Percentiles rank a stretch among this genome's conserved stretches.
phyloP scores from a whole-genome alignment of 176 grass and related monocot species.

The Bromus sterilis region DNA sequence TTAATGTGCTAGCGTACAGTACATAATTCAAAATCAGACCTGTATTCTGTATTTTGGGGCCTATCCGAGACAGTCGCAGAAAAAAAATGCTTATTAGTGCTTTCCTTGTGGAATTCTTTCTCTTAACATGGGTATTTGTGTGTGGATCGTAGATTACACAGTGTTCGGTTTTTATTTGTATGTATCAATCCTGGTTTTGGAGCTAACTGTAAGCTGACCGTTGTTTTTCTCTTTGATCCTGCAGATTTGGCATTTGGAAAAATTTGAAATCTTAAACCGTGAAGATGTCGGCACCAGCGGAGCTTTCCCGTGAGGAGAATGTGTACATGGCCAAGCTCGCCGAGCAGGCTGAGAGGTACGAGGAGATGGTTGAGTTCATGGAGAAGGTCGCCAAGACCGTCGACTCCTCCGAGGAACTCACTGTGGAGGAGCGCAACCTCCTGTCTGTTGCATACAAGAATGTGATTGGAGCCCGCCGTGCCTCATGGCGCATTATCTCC shows the following conservation, averaged over 20 bases:
- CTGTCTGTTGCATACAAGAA: slow-evolving; percentile 91
- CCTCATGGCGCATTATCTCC: slow-evolving; percentile 84
- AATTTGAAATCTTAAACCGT: background rate
- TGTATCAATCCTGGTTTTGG: background rate
- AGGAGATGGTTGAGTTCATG: slow-evolving; percentile 97
- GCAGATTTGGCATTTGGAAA: slow-evolving; percentile 17
- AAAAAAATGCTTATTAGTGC: no score
- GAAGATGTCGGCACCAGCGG: slow-evolving; percentile 54
- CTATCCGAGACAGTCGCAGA: background rate
- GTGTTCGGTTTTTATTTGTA: background rate
- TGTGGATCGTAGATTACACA: background rate
- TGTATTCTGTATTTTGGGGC: background rate
- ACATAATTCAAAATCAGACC: background rate
- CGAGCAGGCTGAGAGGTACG: slow-evolving; percentile 79
- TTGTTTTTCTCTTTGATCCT: background rate
- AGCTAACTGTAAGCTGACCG: background rate
- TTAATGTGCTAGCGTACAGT: background rate
- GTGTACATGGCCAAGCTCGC: slow-evolving; percentile 92
- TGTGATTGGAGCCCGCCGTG: slow-evolving; percentile 68
- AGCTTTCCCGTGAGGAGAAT: slow-evolving; percentile 71
- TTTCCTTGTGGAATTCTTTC: background rate
- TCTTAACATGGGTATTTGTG: background rate
- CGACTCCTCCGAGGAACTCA: slow-evolving; percentile 56
- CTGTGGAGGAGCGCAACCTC: slow-evolving; percentile 87
- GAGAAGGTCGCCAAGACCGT: slow-evolving; percentile 77